These are phyloP conservation scores for Sporothrix humicola DNA, from an alignment of 2,329 filamentous ascomycete genomes.

Conservation along the genomic window DNA sequence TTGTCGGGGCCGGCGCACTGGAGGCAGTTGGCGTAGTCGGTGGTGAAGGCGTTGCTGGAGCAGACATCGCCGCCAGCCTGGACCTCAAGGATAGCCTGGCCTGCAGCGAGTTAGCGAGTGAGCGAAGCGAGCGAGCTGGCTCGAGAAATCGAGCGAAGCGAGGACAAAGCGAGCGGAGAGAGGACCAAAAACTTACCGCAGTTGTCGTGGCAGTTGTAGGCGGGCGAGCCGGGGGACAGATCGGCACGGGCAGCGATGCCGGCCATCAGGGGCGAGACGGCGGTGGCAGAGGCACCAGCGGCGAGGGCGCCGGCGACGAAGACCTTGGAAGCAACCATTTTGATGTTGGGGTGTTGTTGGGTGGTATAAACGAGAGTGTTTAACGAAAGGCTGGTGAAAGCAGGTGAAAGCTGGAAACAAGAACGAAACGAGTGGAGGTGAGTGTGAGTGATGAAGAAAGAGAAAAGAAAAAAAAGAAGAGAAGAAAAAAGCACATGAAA, in stretches of 20 bases:
- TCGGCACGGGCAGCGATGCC: slow-evolving; percentile 44
- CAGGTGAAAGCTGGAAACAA: slow-evolving; percentile 18
- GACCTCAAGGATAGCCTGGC: slow-evolving; percentile 47
- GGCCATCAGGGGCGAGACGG: not conserved
- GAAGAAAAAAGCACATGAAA: not conserved
- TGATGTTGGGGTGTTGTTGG: not conserved
- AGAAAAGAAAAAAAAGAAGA: not conserved
- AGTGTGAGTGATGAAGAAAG: slow-evolving; percentile 1
- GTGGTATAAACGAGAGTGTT: not conserved
- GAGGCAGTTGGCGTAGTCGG: slow-evolving; percentile 50
- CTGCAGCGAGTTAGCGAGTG: slow-evolving; percentile 31
- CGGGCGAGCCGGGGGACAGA: slow-evolving; percentile 45
- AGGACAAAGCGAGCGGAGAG: not conserved
- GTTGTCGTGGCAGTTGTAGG: slow-evolving; percentile 53
- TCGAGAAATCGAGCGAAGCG: not conserved
- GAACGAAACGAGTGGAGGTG: not conserved
- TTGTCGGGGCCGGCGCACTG: slow-evolving; percentile 50
- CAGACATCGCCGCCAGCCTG: slow-evolving; percentile 44
- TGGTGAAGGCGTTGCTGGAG: slow-evolving; percentile 46
- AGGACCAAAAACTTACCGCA: slow-evolving; percentile 45
- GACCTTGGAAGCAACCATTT: slow-evolving; percentile 36
- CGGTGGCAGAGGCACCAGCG: slow-evolving; percentile 32
- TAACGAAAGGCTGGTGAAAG: not conserved
- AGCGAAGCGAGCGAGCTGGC: not conserved
- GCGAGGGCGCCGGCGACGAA: slow-evolving; percentile 31